These are phyloP conservation scores for Fonsecaea monophora DNA, from an alignment of 2,329 filamentous ascomycete species.

Conservation along the genomic window DNA sequence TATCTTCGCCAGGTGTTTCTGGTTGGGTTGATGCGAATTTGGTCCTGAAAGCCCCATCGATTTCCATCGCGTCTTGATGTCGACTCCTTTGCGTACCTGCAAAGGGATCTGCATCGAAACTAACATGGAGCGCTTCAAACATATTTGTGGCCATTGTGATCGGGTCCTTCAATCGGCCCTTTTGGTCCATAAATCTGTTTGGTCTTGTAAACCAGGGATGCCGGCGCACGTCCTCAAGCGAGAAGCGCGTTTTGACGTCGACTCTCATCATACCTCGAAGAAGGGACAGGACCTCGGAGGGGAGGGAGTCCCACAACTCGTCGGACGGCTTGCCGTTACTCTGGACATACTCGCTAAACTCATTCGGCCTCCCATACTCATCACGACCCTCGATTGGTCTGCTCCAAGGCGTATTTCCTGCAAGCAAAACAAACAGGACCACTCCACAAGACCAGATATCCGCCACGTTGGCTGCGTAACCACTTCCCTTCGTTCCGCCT, in stretches of 20 bases:
- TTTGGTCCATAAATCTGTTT: conserved; percentile 76
- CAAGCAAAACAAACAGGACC: conserved; percentile 93
- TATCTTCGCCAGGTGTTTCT: conserved; percentile 75
- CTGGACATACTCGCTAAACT: conserved; percentile 85
- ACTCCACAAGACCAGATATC: conserved; percentile 99
- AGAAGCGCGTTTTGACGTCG: conserved; percentile 76
- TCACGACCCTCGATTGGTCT: conserved; percentile 72
- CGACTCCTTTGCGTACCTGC: conserved; percentile 49
- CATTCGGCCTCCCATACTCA: conserved; percentile 67
- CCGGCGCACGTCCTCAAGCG: conserved; percentile 81
- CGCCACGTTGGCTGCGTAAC: conserved; percentile 72
- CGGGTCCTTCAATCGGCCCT: conserved; percentile 78
- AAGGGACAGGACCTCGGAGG: conserved; percentile 75
- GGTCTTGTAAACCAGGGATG: conserved; percentile 93
- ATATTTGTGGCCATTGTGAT: conserved; percentile 90
- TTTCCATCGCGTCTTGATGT: conserved; percentile 69
- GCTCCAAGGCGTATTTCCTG: conserved; percentile 98
- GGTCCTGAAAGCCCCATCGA: conserved; percentile 62
- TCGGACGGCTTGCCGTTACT: conserved; percentile 83
- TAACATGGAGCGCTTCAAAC: conserved; percentile 88
- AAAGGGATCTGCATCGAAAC: conserved; percentile 74
- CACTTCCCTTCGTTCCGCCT: conserved; percentile 52
- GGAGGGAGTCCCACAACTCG: conserved; percentile 82
- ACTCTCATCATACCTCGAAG: conserved; percentile 92
- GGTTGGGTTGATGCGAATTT: conserved; percentile 83